Evolutionary conservation across 345 rosid genomes (phyloP), one percentile per base, ranked within the genome.

Genomic region (Pistacia atlantica): DNA sequence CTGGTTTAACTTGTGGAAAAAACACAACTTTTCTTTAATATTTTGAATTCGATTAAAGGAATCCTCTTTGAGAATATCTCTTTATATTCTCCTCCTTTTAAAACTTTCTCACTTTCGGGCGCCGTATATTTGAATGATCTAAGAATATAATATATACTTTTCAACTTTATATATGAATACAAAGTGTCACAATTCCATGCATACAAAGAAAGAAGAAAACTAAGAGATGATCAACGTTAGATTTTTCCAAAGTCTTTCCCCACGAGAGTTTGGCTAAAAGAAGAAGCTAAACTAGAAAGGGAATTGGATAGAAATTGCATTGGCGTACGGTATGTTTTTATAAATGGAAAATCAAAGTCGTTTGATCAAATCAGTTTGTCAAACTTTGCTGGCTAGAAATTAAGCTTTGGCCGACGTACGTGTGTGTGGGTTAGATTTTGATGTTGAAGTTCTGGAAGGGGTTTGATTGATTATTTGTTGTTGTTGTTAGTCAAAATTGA

Each of bases 321-420:
- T 67, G 64, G 20, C 51, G 66, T 72, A 59, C 75, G 75, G 42
- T 58, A 71, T 20, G 33, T 1, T 31, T 31, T 31, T 31, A 31
- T 31, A 1, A 31, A 31, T 31, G 2, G 3, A 31, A 7, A 42
- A 42, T 42, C 46, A 42, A 42, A 42, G 46, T 46, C 5, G 28
- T 28, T 56, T 73, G 71, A n/a, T 46, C 59, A 49, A 67, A 67
- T 48, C 28, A 11, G 46, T 8, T 22, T 48, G 75, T 79, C 80
- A 76, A 84, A 64, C 14, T 49, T 20, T 42, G 46, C 1, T 5
- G 69, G 82, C 77, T 42, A 42, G 46, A 5, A 42, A 31, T 25
- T 25, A 31, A 42, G 46, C 46, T 7, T 42, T 5, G 72, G 82
- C 77, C 71, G 77, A 54, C 77, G 61, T 42, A 38, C 42, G 46